Evolutionary conservation across 2,329 filamentous ascomycete genomes (phyloP).

Genomic region (Hirsutella rhossiliensis): DNA sequence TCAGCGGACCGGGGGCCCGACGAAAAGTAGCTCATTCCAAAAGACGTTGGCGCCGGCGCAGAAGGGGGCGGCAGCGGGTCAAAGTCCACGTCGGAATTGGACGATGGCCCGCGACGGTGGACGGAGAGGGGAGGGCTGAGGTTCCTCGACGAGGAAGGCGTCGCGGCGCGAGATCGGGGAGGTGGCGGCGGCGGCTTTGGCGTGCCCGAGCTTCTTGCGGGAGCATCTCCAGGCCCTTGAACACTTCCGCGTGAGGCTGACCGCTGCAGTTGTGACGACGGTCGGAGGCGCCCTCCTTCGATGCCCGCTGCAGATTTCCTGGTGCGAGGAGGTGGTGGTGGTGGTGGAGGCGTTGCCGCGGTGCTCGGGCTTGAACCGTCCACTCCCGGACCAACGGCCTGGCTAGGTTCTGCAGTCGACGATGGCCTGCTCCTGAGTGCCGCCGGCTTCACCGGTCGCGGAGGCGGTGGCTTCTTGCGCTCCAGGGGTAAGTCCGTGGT

Average conservation of each 20-base stretch:
- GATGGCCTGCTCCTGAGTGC: slow-evolving; percentile 36
- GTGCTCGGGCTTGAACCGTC: neutral
- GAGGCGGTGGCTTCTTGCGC: slow-evolving; percentile 29
- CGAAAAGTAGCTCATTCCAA: slow-evolving; percentile 10
- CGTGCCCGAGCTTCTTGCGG: slow-evolving; percentile 2
- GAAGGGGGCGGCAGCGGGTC: slow-evolving; percentile 24
- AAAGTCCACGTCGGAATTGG: slow-evolving; percentile 29
- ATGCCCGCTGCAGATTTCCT: neutral
- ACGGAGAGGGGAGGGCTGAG: slow-evolving; percentile 17
- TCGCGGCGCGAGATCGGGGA: slow-evolving; percentile 26
- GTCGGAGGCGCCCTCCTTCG: neutral
- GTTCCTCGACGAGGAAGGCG: slow-evolving; percentile 22
- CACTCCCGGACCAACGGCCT: too few relatives aligned
- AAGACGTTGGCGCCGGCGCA: slow-evolving; percentile 7
- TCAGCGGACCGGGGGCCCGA: slow-evolving; percentile 17
- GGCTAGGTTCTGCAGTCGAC: slow-evolving; percentile 8
- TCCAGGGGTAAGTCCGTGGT: slow-evolving; percentile 17
- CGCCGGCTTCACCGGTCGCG: slow-evolving; percentile 45
- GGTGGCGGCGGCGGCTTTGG: slow-evolving; percentile 32
- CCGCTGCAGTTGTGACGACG: neutral
- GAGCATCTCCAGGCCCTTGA: neutral
- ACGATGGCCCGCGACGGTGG: slow-evolving; percentile 17
- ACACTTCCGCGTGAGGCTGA: neutral
- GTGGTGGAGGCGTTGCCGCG: slow-evolving; percentile 3
- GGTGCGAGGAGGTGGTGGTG: slow-evolving; percentile 1